Evolutionary conservation across 768 basidiomycete species (phyloP).

Genomic region (Strobilomyces dryophilus): DNA sequence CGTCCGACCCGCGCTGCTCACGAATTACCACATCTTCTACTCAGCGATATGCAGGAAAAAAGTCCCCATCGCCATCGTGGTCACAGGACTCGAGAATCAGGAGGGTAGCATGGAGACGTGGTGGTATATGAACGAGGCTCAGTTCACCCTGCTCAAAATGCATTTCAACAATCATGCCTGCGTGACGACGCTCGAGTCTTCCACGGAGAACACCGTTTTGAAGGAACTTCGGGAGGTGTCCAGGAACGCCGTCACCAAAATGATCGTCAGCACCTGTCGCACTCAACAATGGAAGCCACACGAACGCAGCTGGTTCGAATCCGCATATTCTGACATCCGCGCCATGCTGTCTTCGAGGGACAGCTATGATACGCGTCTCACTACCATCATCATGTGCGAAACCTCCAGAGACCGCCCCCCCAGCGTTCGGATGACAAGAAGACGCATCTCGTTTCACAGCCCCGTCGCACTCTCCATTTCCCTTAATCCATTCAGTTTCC

Average conservation of each 20-base stretch:
- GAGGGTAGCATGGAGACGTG: slow-evolving; percentile 31
- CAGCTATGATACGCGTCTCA: neutral
- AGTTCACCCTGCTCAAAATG: slow-evolving; percentile 26
- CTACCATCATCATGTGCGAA: slow-evolving; percentile 27
- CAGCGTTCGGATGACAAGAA: slow-evolving; percentile 2
- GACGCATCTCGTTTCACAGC: slow-evolving; percentile 22
- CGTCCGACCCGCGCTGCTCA: slow-evolving; percentile 29
- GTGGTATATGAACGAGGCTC: slow-evolving; percentile 25
- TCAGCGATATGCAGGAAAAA: slow-evolving; percentile 37
- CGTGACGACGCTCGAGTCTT: slow-evolving; percentile 28
- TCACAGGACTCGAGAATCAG: slow-evolving; percentile 42
- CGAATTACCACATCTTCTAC: slow-evolving; percentile 38
- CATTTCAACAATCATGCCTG: slow-evolving; percentile 29
- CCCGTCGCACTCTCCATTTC: slow-evolving; percentile 18
- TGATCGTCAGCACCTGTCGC: slow-evolving; percentile 21
- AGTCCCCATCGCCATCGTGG: slow-evolving; percentile 37
- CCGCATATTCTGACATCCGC: slow-evolving; percentile 25
- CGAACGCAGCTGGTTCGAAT: slow-evolving; percentile 26
- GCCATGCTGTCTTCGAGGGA: slow-evolving; percentile 19
- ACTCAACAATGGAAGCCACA: slow-evolving; percentile 25
- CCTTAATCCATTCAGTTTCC: slow-evolving; percentile 13
- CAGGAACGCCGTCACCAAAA: slow-evolving; percentile 13
- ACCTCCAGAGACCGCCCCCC: neutral
- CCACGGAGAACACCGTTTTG: slow-evolving; percentile 7
- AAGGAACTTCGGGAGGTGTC: slow-evolving; percentile 24